Percentiles rank a stretch among this genome's conserved stretches.
These are phyloP conservation scores for Fragosphaeria purpurea DNA, from an alignment of 2,329 filamentous ascomycete species.

Conservation along the genomic window DNA sequence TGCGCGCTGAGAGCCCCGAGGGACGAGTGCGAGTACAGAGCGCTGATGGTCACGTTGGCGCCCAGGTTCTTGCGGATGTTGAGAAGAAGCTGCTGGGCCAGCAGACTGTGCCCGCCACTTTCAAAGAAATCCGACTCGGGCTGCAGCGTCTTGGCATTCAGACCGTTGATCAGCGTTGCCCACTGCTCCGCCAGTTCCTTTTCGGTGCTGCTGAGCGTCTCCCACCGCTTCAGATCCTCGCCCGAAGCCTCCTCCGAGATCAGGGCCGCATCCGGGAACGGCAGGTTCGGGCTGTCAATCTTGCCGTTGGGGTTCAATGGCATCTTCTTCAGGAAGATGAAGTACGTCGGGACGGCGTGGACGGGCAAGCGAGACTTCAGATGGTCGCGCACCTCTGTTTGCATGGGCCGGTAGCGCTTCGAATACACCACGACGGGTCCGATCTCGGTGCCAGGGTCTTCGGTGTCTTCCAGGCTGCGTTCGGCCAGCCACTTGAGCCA, in stretches of 20 bases:
- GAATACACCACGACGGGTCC: conserved; percentile 31
- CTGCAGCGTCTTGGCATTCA: conserved; percentile 56
- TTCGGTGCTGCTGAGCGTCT: conserved; percentile 39
- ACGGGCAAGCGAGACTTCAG: conserved; percentile 48
- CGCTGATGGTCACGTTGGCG: conserved; percentile 54
- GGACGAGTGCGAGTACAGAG: conserved; percentile 56
- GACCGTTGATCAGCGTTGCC: conserved; percentile 57
- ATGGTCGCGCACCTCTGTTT: conserved; percentile 43
- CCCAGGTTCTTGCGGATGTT: conserved; percentile 39
- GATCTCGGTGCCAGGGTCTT: conserved; percentile 36
- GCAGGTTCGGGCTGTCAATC: conserved; percentile 67
- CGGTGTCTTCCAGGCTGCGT: conserved; percentile 43
- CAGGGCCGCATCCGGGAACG: conserved; percentile 55
- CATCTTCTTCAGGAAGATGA: conserved; percentile 58
- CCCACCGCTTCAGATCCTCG: conserved; percentile 17
- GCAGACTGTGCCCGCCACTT: conserved; percentile 67
- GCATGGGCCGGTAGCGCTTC: conserved; percentile 36
- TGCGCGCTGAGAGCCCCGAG: conserved; percentile 38
- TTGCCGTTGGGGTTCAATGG: conserved; percentile 63
- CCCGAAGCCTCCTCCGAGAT: conserved; percentile 17
- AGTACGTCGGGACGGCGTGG: conserved; percentile 66
- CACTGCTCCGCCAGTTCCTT: conserved; percentile 60
- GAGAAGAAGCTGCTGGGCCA: conserved; percentile 73
- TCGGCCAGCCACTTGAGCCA: conserved; percentile 37
- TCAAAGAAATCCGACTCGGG: conserved; percentile 62